Base-by-base conservation (phyloP, 169 alveolate genomes). In the Besnoitia besnoiti region DNA sequence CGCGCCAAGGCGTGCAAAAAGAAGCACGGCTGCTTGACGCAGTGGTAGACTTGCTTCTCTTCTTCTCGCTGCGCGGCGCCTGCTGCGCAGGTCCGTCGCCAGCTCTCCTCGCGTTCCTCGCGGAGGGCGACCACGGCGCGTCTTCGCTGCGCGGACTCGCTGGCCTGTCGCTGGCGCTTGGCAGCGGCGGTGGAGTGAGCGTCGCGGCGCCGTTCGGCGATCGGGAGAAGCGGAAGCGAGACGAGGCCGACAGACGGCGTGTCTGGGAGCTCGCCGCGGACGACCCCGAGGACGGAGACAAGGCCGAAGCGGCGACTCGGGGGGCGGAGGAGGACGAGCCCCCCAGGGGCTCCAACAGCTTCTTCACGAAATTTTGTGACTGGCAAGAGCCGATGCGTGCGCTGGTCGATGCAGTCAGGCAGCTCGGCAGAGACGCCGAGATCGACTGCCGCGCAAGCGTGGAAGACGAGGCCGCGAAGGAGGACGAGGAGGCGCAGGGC, bases 21-120 rank as follows among this genome's bases (percentile, higher is more conserved):
- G 87, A 30, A 39, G 59, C 40, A n/a, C 87, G 50, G 10, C 87
- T 77, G 14, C 87, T 77, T 16, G 61, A 77, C 10, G 87, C 59
- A 1, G 61, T 77, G 35, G 87, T 27, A 55, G 61, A 77, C 12
- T 55, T 77, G 30, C 87, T 77, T 2, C 55, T 40, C 35, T 77
- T 42, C 87, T 77, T 42, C 87, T 0, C 40, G 5, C 61, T 77
- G 5, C 87, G 87, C n/a, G 59, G 87, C 27, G 50, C 47, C 35
- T 27, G 59, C 44, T 67, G 39, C 47, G 80, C 47, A 8, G 80
- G 42, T 2, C 47, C 80, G 24, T 67, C 80, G 80, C 40, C 44
- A 14, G 80, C 80, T 21, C 44, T 67, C 44, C 80, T 35, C 21
- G 80, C 80, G 21, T 19, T 24, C n/a, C 24, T 67, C 24, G 44